These are phyloP conservation scores for Debaryomyces coudertii DNA, from an alignment of 1,139 yeast genomes.

Conservation along the genomic window DNA sequence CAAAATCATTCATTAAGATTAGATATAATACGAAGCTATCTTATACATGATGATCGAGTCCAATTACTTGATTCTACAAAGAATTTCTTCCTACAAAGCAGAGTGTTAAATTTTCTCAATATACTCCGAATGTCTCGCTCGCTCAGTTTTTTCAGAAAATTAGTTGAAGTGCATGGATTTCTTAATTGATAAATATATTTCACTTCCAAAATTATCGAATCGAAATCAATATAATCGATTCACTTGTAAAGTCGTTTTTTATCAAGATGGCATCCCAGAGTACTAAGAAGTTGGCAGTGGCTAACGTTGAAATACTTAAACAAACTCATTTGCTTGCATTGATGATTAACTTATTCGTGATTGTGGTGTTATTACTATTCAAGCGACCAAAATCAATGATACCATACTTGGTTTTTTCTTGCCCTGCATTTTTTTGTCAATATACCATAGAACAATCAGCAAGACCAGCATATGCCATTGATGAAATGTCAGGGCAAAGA, in stretches of 20 bases:
- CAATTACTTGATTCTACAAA: not conserved
- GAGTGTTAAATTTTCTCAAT: not conserved
- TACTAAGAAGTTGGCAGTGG: conserved; percentile 68
- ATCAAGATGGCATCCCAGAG: conserved; percentile 46
- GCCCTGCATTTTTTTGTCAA: conserved; percentile 61
- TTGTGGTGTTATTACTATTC: conserved; percentile 45
- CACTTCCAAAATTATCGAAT: not conserved
- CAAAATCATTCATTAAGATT: not conserved
- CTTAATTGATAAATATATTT: not conserved
- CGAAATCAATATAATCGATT: not conserved
- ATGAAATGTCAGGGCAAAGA: conserved; percentile 35
- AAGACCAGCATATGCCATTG: conserved; percentile 56
- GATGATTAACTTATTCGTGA: conserved; percentile 43
- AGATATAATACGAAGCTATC: not conserved
- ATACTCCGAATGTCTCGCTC: not conserved
- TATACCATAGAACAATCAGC: conserved; percentile 66
- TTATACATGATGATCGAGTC: not conserved
- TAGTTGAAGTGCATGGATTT: not conserved
- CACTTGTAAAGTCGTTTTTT: not conserved
- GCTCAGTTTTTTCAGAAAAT: not conserved
- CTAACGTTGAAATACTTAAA: conserved; percentile 57
- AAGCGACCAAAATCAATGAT: conserved; percentile 57
- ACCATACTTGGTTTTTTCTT: conserved; percentile 56
- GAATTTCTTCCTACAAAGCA: not conserved
- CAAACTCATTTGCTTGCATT: conserved; percentile 55